Base-by-base conservation (phyloP, 2,329 filamentous ascomycete species). In the Emydomyces testavorans region DNA sequence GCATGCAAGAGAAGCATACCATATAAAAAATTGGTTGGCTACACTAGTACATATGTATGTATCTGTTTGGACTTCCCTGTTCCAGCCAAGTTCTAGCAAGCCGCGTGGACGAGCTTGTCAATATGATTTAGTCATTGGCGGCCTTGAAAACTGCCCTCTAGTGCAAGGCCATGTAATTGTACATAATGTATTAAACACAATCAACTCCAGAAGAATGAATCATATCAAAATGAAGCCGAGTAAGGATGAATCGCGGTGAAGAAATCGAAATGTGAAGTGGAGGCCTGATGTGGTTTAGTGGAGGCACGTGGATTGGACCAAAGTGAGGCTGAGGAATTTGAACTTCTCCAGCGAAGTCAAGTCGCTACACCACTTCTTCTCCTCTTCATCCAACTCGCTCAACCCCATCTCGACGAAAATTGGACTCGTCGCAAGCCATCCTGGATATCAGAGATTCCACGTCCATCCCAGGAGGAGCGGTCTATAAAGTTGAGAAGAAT, bases 271-370 rank as follows among this genome's bases (percentile, higher is more conserved):
- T 15, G 39, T 16, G 16, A 6, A 18, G 24, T 3, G 15, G 34
- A 32, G 21, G 45, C 45, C 40, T 21, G 46, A 41, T 28, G 46
- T 16, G 46, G 37, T 48, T 48, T 48, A 48, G 46, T 43, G 46
- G 46, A 23, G 38, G 46, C 46, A 48, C 46, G 46, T 48, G 46
- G 45, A 38, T 29, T 10, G 29, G 4, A 24, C 26, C 18, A 36
- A 36, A 48, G 39, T 48, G 46, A 48, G 46, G 46, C 46, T 48
- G 46, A 42, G 46, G 46, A n/a, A 42, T 36, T 34, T 42, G 32
- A 18, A 16, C 46, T 20, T 15, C 29, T 31, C 18, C 35, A 32
- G 32, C 21, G 31, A 40, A 45, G 24, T 34, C 45, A 24, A 11
- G 13, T 20, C 36, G 24, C 28, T n/a, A n/a, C n/a, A n/a, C 29